Base-by-base conservation (phyloP, 306 rosid species). In the Medicago arabica region DNA sequence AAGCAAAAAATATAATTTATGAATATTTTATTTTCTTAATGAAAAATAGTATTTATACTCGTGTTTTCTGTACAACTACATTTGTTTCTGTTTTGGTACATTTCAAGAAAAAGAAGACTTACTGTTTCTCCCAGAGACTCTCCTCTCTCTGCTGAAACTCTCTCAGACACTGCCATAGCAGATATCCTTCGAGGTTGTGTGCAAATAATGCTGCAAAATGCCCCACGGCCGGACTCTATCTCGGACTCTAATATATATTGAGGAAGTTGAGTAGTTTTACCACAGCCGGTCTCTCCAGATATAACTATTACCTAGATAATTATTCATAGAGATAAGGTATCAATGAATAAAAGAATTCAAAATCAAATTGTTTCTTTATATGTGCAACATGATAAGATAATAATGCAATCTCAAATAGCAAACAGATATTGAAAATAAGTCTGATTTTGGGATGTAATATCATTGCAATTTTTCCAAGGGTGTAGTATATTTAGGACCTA, bases 251-350 rank as follows among this genome's bases (percentile, higher is more conserved):
- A 86, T 84, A 96, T 89, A 85, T 89, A 92, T 69, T 96, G 99
- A 61, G 99, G 97, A 89, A 96, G 83, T 87, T 96, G 99, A 7
- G 99, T 96, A 69, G 99, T 96, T 85, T 96, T 96, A 76, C 99
- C 98, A 84, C 99, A 96, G 75, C 99, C 98, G 77, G 99, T 96
- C 87, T 96, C 96, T 81, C 99, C 99, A 38, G 99, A 96, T 77
- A 96, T 70, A 61, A 90, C 84, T 49, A 87, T 82, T 76, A 96
- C 97, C 98, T 92, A 76, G 46, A 69, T 6, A 53, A 75, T 46
- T 60, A 75, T 67, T 72, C 77, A 75, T 31, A 43, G 25, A 75
- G 78, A 67, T 71, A 43, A 43, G 72, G n/a, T 58, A 44, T 74
- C 55, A 81, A 31, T 68, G 62, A 62, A 31, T 25, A 71, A 41